Conservation (phyloP, 768 basidiomycete genomes). For the Favolaschia claudopus region DNA sequence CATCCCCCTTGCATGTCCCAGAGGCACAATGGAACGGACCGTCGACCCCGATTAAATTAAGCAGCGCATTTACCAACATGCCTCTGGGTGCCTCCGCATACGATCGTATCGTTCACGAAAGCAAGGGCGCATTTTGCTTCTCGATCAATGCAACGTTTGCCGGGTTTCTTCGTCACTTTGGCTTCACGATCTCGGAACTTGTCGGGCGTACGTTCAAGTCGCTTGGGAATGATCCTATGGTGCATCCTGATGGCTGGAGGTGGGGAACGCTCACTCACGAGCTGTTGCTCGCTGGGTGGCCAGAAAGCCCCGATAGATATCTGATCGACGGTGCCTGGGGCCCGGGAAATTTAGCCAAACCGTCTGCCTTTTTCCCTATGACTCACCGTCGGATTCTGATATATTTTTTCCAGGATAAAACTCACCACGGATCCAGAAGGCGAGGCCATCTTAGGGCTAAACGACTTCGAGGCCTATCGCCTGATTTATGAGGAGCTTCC, state of each 20-base stretch:
- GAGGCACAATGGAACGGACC: slow-evolving; percentile 25
- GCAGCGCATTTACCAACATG: slow-evolving; percentile 25
- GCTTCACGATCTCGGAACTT: slow-evolving; percentile 20
- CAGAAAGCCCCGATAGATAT: slow-evolving; percentile 13
- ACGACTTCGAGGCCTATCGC: slow-evolving; percentile 24
- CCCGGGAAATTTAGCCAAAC: slow-evolving; percentile 19
- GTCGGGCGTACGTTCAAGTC: slow-evolving; percentile 21
- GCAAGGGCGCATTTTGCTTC: slow-evolving; percentile 28
- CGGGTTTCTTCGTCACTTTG: slow-evolving; percentile 17
- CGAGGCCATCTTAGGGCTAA: slow-evolving; percentile 21
- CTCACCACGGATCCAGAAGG: slow-evolving; percentile 19
- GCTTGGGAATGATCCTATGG: slow-evolving; percentile 20
- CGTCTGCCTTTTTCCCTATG: not conserved
- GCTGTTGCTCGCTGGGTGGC: slow-evolving; percentile 21
- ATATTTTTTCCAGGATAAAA: slow-evolving; percentile 17
- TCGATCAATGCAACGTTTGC: slow-evolving; percentile 24
- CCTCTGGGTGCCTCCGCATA: slow-evolving; percentile 18
- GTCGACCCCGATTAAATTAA: slow-evolving; percentile 16
- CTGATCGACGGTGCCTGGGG: slow-evolving; percentile 24
- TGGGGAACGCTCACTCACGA: slow-evolving; percentile 27
- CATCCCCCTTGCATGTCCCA: slow-evolving; percentile 23
- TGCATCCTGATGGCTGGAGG: slow-evolving; percentile 25
- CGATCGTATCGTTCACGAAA: slow-evolving; percentile 19
- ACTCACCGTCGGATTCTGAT: not conserved
- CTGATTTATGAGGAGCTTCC: slow-evolving; percentile 20